Base-by-base conservation (phyloP, 2,329 filamentous ascomycete species). In the Penicillium sp. region DNA sequence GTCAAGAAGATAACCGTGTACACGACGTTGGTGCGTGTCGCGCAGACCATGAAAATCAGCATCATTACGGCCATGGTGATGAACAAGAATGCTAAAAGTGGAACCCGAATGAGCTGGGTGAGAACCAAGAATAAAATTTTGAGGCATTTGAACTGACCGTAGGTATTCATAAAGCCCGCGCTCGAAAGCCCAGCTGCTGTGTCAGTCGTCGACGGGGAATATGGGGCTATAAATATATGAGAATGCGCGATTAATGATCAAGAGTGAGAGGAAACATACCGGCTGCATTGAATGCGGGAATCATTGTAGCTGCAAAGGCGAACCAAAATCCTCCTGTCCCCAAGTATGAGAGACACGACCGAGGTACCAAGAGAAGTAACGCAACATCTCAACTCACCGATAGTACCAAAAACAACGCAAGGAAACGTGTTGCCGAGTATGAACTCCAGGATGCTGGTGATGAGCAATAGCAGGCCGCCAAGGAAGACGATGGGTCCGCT, bases 1-100 rank as follows among this genome's bases (percentile, higher is more conserved):
- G 79, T 80, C 60, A 86, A 69, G 79, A 92, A 92, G 74, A 92
- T 89, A 57, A 86, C 65, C 65, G 90, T 83, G 75, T 91, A 90
- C 72, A 86, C 82, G 10, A 90, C 58, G 72, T 92, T 92, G 34
- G 88, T 92, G 50, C 90, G 86, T 17, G 91, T 77, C 0, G 89
- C 83, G 75, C 87, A 89, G 71, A 92, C 79, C 52, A 91, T 76
- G 78, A 86, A 91, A 66, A 91, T 71, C 62, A 90, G 74, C 72
- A 84, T 86, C 31, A 91, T 76, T n/a, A 90, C 62, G 3, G 78
- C 85, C 88, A 90, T 90, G 63, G 83, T 83, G 57, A 91, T 72
- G 51, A 86, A 81, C 77, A 88, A 86, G 78, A 89, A 90, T 65
- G 73, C 68, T 63, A 55, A 0, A 25, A 5, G 37, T 8, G n/a